A percentile compares a stretch with the other conserved stretches of the same genome.
Evolutionary conservation across 208 protist genomes (phyloP).

Genomic region (Acanthamoeba quina): DNA sequence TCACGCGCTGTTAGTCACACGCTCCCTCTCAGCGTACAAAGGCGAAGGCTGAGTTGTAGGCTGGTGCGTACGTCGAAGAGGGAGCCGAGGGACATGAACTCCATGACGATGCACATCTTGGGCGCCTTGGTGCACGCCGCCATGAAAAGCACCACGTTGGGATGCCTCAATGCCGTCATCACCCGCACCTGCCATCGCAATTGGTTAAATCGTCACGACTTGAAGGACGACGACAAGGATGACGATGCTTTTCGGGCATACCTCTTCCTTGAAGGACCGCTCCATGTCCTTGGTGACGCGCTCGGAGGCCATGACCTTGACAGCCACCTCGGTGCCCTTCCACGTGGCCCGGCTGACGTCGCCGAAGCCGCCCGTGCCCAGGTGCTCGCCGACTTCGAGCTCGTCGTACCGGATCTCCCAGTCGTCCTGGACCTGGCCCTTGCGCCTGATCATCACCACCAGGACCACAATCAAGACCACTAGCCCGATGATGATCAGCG

Average conservation of each 20-base stretch:
- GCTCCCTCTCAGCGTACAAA: not conserved
- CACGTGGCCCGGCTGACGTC: slow-evolving; percentile 32
- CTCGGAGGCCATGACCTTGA: slow-evolving; percentile 58
- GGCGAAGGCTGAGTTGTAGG: not conserved
- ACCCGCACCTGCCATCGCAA: not conserved
- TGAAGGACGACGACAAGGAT: slow-evolving; percentile 22
- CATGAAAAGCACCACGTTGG: slow-evolving; percentile 46
- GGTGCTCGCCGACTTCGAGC: slow-evolving; percentile 16
- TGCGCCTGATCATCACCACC: not conserved
- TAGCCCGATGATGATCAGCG: not conserved
- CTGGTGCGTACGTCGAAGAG: not conserved
- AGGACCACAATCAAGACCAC: not conserved
- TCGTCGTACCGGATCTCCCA: slow-evolving; percentile 64
- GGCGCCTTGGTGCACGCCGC: not conserved
- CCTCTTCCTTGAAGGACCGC: slow-evolving; percentile 54
- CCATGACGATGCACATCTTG: slow-evolving; percentile 34
- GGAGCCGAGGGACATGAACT: slow-evolving; percentile 12
- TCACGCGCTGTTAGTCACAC: not conserved
- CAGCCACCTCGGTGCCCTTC: slow-evolving; percentile 69
- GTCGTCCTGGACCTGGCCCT: not conserved
- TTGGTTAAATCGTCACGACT: not conserved
- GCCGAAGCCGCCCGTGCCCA: slow-evolving; percentile 65
- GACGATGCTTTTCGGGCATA: not conserved
- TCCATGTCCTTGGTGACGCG: slow-evolving; percentile 40
- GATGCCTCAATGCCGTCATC: not conserved